Evolutionary conservation across 805 yeast genomes (phyloP).

Genomic region (Lachancea fermentati): DNA sequence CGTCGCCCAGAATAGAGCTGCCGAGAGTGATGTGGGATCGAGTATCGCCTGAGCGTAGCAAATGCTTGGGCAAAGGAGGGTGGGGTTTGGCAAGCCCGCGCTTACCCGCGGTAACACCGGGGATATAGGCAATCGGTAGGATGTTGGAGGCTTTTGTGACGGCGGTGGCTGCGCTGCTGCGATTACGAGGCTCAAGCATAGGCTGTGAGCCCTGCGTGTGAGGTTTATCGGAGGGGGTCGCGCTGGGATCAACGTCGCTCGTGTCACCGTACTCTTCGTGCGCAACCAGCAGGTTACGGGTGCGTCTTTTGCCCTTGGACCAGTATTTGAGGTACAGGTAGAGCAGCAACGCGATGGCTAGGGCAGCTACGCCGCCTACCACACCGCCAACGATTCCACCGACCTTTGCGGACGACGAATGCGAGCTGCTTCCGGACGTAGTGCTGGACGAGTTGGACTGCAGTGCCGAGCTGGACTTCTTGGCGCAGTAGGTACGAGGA

Average conservation of each 20-base stretch:
- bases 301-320: slow-evolving; percentile 29
- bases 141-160: slow-evolving; percentile 80
- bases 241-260: slow-evolving; percentile 8
- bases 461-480: slow-evolving; percentile 11
- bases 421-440: slow-evolving; percentile 6
- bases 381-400: slow-evolving; percentile 71
- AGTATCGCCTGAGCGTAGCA: slow-evolving; percentile 20
- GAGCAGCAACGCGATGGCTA: slow-evolving; percentile 31
- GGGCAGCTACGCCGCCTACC: slow-evolving; percentile 37
- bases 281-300: slow-evolving; percentile 20
- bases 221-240: not conserved
- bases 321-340: slow-evolving; percentile 40
- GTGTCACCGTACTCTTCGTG: slow-evolving; percentile 26
- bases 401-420: slow-evolving; percentile 31
- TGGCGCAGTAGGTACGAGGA: slow-evolving; percentile 48
- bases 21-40: slow-evolving; percentile 35
- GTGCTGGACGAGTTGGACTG: not conserved
- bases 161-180: slow-evolving; percentile 53
- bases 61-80: slow-evolving; percentile 17
- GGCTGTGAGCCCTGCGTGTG: slow-evolving; percentile 5
- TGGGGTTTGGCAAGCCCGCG: slow-evolving; percentile 2
- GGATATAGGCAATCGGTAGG: slow-evolving; percentile 88
- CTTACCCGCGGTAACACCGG: slow-evolving; percentile 72
- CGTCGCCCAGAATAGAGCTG: slow-evolving; percentile 41
- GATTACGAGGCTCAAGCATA: slow-evolving; percentile 13